Conservation (phyloP, 352 stramenopile genomes). For the Phytophthora uliginosa region DNA sequence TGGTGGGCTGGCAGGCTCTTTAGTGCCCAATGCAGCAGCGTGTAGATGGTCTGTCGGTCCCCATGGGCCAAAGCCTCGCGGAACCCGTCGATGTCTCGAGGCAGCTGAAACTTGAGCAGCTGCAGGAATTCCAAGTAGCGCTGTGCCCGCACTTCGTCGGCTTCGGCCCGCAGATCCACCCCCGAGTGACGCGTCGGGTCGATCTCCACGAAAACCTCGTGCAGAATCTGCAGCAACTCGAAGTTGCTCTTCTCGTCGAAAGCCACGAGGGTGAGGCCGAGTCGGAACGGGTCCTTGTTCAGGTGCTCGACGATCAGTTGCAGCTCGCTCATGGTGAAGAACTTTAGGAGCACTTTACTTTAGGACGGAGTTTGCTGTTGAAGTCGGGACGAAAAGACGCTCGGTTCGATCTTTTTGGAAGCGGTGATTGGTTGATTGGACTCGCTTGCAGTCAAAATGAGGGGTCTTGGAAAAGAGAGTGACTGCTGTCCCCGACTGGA, state of each 20-base stretch:
- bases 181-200: slow-evolving; percentile 79
- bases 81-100: slow-evolving; percentile 77
- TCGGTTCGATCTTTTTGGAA: background rate
- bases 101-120: slow-evolving; percentile 95
- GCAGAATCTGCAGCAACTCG: slow-evolving; percentile 95
- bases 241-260: slow-evolving; percentile 96
- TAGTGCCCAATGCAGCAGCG: slow-evolving; percentile 94
- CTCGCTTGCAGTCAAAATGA: too few relatives aligned
- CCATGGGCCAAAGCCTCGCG: slow-evolving; percentile 82
- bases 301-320: slow-evolving; percentile 95
- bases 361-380: background rate
- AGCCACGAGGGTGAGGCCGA: slow-evolving; percentile 90
- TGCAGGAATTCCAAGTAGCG: slow-evolving; percentile 94
- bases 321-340: slow-evolving; percentile 86
- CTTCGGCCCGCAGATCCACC: slow-evolving; percentile 89
- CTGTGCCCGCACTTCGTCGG: slow-evolving; percentile 78
- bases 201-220: slow-evolving; percentile 94
- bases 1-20: slow-evolving; percentile 89
- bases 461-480: too few relatives aligned
- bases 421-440: too few relatives aligned
- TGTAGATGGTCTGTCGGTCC: slow-evolving; percentile 92
- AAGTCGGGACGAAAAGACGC: slow-evolving; percentile 1
- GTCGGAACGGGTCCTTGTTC: slow-evolving; percentile 94
- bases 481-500: too few relatives aligned
- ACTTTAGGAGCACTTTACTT: background rate